Conservation (phyloP, 2,329 filamentous ascomycete genomes). For the Aspergillus sp. region DNA sequence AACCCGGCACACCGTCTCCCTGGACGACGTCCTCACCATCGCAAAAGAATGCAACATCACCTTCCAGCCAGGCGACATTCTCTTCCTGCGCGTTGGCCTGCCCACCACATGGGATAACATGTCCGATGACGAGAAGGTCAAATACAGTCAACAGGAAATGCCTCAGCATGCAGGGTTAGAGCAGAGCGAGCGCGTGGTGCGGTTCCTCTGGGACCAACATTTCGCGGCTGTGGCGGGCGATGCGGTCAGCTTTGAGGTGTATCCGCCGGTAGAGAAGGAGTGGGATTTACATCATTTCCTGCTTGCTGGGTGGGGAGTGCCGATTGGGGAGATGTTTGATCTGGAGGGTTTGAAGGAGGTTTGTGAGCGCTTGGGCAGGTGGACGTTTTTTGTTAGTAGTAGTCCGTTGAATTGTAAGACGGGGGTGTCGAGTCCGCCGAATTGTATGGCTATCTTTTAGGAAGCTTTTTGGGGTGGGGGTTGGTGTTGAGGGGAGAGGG, state of each 20-base stretch:
- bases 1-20: constrained; percentile 33
- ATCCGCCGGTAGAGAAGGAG: constrained; percentile 38
- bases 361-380: constrained; percentile 35
- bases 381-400: constrained; percentile 44
- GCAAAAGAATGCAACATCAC: constrained; percentile 37
- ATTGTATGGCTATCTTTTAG: constrained; percentile 48
- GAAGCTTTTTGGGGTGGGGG: too few relatives aligned
- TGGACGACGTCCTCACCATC: constrained; percentile 39
- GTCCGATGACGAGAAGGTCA: constrained; percentile 27
- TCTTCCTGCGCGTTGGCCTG: constrained; percentile 42
- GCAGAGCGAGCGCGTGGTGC: constrained; percentile 47
- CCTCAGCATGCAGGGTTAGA: constrained; percentile 41
- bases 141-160: constrained; percentile 33
- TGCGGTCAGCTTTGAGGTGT: constrained; percentile 59
- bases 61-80: constrained; percentile 41
- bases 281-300: constrained; percentile 41
- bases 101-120: constrained; percentile 37
- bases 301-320: constrained; percentile 41
- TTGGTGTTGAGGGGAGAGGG: too few relatives aligned
- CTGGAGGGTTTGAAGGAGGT: constrained; percentile 38
- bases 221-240: constrained; percentile 64
- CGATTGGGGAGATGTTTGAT: constrained; percentile 46
- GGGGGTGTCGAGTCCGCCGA: too few relatives aligned
- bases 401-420: too few relatives aligned
- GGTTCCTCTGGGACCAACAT: constrained; percentile 62